phyloP scores from a whole-genome alignment of 139 green algal genomes.

The Closterium sp. region DNA sequence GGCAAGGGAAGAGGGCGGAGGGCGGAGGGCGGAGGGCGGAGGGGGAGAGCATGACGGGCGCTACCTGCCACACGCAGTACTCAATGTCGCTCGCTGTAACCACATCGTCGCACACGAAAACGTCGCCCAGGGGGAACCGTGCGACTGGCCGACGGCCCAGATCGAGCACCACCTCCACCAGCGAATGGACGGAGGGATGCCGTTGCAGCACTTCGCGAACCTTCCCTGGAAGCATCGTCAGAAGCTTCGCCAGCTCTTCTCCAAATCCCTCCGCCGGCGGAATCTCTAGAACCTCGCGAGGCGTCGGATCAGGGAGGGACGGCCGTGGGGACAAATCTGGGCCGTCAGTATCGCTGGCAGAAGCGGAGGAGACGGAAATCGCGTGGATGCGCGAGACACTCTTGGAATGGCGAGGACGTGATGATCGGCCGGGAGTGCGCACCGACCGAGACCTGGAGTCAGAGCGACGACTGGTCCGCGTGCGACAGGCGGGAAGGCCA shows the following conservation, averaged over 20 bases:
- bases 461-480: too few species aligned
- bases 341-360: too few species aligned
- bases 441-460: too few species aligned
- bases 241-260: slow-evolving; percentile 72
- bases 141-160: slow-evolving; percentile 72
- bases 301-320: not conserved
- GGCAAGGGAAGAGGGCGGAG: not conserved
- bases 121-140: slow-evolving; percentile 68
- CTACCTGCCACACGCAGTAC: slow-evolving; percentile 61
- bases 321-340: too few species aligned
- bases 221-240: slow-evolving; percentile 78
- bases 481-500: too few species aligned
- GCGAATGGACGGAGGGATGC: slow-evolving; percentile 62
- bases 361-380: too few species aligned
- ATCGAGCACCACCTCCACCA: slow-evolving; percentile 86
- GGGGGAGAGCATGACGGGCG: not conserved
- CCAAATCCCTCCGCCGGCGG: slow-evolving; percentile 1
- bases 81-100: slow-evolving; percentile 80
- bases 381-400: too few species aligned
- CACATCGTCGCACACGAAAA: slow-evolving; percentile 51
- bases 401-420: too few species aligned
- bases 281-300: not conserved
- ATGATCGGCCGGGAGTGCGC: too few species aligned
- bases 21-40: not conserved
- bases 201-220: slow-evolving; percentile 66